phyloP scores from a whole-genome alignment of 208 protist genomes.

The Wallacemonas collosoma region DNA sequence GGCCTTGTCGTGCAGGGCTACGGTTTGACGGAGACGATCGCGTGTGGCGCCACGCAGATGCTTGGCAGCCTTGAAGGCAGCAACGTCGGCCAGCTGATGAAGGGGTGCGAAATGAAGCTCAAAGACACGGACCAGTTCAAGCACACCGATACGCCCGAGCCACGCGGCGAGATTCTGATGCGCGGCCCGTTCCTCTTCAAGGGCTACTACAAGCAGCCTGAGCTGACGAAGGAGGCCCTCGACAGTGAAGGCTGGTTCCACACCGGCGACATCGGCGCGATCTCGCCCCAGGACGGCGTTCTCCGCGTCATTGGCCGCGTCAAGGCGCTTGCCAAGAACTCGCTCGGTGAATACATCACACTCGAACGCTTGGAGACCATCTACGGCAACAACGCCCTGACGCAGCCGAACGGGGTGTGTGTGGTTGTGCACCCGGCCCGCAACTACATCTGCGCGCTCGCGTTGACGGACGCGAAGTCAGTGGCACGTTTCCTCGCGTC shows the following conservation, averaged over 20 bases:
- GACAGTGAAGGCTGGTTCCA: slow-evolving; percentile 70
- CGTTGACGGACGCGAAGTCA: slow-evolving; percentile 29
- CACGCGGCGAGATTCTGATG: slow-evolving; percentile 62
- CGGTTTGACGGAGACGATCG: slow-evolving; percentile 72
- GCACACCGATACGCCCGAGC: slow-evolving; percentile 44
- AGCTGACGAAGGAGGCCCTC: slow-evolving; percentile 56
- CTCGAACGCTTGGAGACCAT: slow-evolving; percentile 57
- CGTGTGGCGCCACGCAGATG: slow-evolving; percentile 30
- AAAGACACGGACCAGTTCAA: slow-evolving; percentile 68
- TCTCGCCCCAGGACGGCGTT: slow-evolving; percentile 29
- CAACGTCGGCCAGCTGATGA: slow-evolving; percentile 34
- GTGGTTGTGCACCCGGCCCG: slow-evolving; percentile 71
- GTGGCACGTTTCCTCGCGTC: slow-evolving; percentile 7
- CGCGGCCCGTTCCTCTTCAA: slow-evolving; percentile 55
- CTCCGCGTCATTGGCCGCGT: slow-evolving; percentile 67
- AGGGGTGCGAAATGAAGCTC: slow-evolving; percentile 78
- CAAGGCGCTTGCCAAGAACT: slow-evolving; percentile 82
- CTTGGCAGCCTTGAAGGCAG: slow-evolving; percentile 27
- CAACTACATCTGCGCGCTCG: slow-evolving; percentile 47
- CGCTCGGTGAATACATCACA: slow-evolving; percentile 79
- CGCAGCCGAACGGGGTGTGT: slow-evolving; percentile 63
- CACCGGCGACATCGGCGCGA: slow-evolving; percentile 71
- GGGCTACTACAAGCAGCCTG: slow-evolving; percentile 76
- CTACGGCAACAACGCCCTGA: slow-evolving; percentile 35
- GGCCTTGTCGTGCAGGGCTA: slow-evolving; percentile 53